Conservation (phyloP, 1,139 yeast species). For the Kodamaea derodonti region DNA sequence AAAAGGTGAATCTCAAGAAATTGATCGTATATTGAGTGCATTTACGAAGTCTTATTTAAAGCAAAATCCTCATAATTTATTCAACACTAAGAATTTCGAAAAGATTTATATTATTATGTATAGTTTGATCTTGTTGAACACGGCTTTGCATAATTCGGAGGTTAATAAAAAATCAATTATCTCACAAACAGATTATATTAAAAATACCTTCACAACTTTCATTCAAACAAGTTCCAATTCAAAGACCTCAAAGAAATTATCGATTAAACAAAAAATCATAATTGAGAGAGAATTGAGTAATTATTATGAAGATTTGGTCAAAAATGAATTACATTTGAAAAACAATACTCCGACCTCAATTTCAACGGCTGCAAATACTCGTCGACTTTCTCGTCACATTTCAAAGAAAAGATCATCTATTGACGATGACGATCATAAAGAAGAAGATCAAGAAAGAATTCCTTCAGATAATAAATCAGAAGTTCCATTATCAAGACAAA, state of each 20-base stretch:
- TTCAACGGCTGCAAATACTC: slow-evolving; percentile 3
- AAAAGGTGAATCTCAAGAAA: slow-evolving; percentile 81
- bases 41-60: slow-evolving; percentile 67
- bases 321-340: slow-evolving; percentile 40
- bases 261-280: slow-evolving; percentile 37
- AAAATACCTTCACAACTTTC: slow-evolving; percentile 50
- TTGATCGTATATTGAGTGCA: slow-evolving; percentile 69
- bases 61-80: slow-evolving; percentile 46
- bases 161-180: slow-evolving; percentile 39
- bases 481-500: slow-evolving; percentile 24
- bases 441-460: slow-evolving; percentile 7
- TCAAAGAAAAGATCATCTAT: slow-evolving; percentile 9
- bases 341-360: slow-evolving; percentile 8
- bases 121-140: slow-evolving; percentile 68
- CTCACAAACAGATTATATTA: slow-evolving; percentile 48
- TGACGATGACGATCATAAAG: slow-evolving; percentile 8
- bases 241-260: slow-evolving; percentile 24
- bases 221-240: slow-evolving; percentile 30
- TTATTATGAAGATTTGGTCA: slow-evolving; percentile 40
- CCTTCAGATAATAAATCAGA: slow-evolving; percentile 6
- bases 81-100: slow-evolving; percentile 51
- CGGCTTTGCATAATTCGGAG: slow-evolving; percentile 58
- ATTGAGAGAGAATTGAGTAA: slow-evolving; percentile 43
- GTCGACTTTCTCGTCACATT: slow-evolving; percentile 13
- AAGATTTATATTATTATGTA: slow-evolving; percentile 72